A percentile compares a stretch with the other conserved stretches of the same genome.
These are phyloP conservation scores for Acer saccharum DNA, from an alignment of 345 rosid species.

Conservation along the genomic window DNA sequence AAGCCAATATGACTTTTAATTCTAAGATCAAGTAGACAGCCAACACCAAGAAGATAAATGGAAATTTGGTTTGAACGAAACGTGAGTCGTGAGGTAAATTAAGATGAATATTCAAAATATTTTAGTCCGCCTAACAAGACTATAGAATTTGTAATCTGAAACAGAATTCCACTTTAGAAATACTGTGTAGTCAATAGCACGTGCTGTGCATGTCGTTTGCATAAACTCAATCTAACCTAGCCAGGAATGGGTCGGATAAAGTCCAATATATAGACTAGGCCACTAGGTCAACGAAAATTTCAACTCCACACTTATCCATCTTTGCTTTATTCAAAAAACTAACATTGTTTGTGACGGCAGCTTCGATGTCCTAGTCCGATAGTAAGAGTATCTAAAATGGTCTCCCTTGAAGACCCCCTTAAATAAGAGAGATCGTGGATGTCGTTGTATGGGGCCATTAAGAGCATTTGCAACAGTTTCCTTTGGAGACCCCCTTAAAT, in stretches of 20 bases:
- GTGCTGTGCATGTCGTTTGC: not conserved
- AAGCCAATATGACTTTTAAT: not conserved
- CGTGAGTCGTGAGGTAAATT: not conserved
- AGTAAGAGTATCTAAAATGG: too few species aligned
- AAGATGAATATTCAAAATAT: not conserved
- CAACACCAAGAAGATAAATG: not conserved
- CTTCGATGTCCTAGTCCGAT: too few species aligned
- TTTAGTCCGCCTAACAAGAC: not conserved
- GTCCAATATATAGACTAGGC: not conserved
- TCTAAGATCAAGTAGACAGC: not conserved
- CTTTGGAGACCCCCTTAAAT: too few species aligned
- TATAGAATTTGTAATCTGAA: not conserved
- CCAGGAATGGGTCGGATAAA: not conserved
- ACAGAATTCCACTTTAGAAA: slow-evolving; percentile 9
- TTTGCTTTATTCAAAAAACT: too few species aligned
- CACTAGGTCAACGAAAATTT: not conserved
- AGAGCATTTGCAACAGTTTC: too few species aligned
- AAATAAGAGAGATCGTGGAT: too few species aligned
- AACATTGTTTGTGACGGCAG: too few species aligned
- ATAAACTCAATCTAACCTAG: not conserved
- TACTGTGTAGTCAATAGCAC: not conserved
- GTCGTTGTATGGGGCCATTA: too few species aligned
- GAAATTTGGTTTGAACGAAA: too few species aligned
- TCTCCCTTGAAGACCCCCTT: too few species aligned
- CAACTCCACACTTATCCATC: not conserved